Evolutionary conservation across 805 yeast genomes (phyloP).

Genomic region (Candida nonsorbophila): DNA sequence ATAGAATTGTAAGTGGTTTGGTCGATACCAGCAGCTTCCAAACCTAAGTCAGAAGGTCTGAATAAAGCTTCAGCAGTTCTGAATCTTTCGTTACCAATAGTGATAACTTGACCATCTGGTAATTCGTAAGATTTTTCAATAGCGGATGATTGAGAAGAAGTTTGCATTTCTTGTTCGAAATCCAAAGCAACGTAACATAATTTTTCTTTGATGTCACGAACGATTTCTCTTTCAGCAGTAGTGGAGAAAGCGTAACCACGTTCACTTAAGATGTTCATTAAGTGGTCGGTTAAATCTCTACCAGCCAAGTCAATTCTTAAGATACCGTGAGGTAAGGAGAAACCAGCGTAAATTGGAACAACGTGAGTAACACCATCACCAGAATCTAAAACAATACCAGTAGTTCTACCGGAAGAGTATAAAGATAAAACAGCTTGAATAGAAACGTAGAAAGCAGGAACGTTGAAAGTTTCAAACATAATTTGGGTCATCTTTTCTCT

Average conservation of each 20-base stretch:
- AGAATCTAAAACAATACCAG: constrained; percentile 98
- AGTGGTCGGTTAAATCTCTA: constrained; percentile 98
- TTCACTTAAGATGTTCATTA: constrained; percentile 97
- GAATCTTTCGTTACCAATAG: constrained; percentile 99
- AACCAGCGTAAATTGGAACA: constrained; percentile 99
- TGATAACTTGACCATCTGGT: constrained; percentile 99
- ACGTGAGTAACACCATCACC: constrained; percentile 99
- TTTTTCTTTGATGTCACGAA: constrained; percentile 93
- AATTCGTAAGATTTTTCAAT: constrained; percentile 98
- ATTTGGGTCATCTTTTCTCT: constrained; percentile 99
- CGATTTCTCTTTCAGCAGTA: constrained; percentile 98
- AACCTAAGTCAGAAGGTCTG: constrained; percentile 90
- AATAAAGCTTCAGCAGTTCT: constrained; percentile 99
- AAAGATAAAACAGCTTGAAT: constrained; percentile 98
- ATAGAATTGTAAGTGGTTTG: constrained; percentile 94
- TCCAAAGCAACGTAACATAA: constrained; percentile 98
- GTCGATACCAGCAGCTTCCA: constrained; percentile 98
- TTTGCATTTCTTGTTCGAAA: constrained; percentile 99
- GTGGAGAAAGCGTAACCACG: constrained; percentile 99
- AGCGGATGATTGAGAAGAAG: constrained; percentile 96
- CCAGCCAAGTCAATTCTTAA: constrained; percentile 99
- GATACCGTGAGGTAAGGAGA: constrained; percentile 98
- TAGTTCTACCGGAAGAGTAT: constrained; percentile 99
- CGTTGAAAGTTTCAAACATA: constrained; percentile 98
- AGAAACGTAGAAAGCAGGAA: constrained; percentile 98